phyloP scores from a whole-genome alignment of 331 rosid genomes.

The Quercus phellos region DNA sequence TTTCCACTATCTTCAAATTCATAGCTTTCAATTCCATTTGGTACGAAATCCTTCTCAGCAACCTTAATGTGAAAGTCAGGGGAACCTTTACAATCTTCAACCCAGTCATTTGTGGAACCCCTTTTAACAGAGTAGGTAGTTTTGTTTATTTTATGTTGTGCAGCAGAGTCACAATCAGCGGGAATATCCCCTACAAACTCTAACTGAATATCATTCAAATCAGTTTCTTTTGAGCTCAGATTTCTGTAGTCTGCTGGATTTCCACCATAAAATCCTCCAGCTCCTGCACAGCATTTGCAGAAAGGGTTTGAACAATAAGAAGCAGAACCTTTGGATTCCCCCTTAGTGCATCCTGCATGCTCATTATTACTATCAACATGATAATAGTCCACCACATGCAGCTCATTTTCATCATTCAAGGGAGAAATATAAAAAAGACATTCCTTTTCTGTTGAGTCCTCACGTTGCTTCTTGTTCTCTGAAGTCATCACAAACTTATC shows the following conservation, averaged over 20 bases:
- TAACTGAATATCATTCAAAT: constrained; percentile 32
- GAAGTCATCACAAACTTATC: constrained; percentile 82
- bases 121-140: constrained; percentile 28
- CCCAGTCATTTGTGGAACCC: constrained; percentile 13
- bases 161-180: constrained; percentile 35
- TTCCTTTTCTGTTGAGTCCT: constrained; percentile 37
- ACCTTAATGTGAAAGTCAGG: constrained; percentile 33
- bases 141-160: constrained; percentile 12
- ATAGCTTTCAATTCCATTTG: constrained; percentile 28
- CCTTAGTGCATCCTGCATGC: constrained; percentile 29
- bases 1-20: constrained; percentile 29
- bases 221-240: constrained; percentile 42
- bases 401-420: constrained; percentile 19
- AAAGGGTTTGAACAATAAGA: constrained; percentile 36
- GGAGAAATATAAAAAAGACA: constrained; percentile 43
- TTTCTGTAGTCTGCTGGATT: constrained; percentile 32
- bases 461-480: constrained; percentile 38
- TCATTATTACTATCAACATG: constrained; percentile 22
- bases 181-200: constrained; percentile 39
- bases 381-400: constrained; percentile 23
- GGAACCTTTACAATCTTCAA: constrained; percentile 31
- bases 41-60: constrained; percentile 29
- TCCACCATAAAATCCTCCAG: constrained; percentile 39
- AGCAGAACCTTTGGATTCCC: constrained; percentile 12
- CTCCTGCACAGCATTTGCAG: constrained; percentile 32